Conservation (phyloP, 768 basidiomycete genomes). For the Inosperma sp. region DNA sequence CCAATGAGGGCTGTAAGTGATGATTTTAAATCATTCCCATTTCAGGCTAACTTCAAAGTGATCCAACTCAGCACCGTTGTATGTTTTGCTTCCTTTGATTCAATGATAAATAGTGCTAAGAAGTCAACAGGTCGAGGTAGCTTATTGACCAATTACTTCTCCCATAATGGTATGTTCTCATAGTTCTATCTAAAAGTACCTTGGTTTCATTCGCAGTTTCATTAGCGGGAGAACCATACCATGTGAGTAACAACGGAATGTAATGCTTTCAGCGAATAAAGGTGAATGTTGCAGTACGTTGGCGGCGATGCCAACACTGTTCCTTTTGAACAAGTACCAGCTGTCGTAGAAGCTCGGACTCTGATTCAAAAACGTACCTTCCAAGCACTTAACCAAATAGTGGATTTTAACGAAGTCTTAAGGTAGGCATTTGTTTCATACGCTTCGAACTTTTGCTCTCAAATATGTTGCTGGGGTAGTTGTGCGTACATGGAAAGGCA, state of each 20-base stretch:
- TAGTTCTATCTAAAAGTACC: not conserved
- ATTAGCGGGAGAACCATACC: conserved; percentile 75
- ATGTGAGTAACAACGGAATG: conserved; percentile 37
- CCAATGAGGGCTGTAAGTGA: conserved; percentile 59
- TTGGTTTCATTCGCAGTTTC: not conserved
- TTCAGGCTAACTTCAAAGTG: conserved; percentile 7
- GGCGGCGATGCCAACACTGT: conserved; percentile 72
- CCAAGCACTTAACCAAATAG: conserved; percentile 37
- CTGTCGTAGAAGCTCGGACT: conserved; percentile 53
- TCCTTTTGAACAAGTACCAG: conserved; percentile 57
- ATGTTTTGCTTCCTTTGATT: conserved; percentile 4
- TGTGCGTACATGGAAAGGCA: conserved; percentile 85
- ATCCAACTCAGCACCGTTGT: conserved; percentile 62
- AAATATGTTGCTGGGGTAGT: conserved; percentile 25
- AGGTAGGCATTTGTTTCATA: conserved; percentile 32
- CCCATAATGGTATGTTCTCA: conserved; percentile 67
- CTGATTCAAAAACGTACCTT: conserved; percentile 55
- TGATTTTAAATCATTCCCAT: not conserved
- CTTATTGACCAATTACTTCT: conserved; percentile 77
- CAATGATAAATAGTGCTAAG: not conserved
- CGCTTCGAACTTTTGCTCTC: not conserved
- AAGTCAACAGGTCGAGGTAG: conserved; percentile 54
- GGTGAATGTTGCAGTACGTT: conserved; percentile 60
- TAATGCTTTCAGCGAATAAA: too few species aligned
- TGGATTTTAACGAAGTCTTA: conserved; percentile 71